Percentiles rank a stretch among this genome's conserved stretches.
These are phyloP conservation scores for Colletotrichum somersetense DNA, from an alignment of 2,329 filamentous ascomycete species.

Conservation along the genomic window DNA sequence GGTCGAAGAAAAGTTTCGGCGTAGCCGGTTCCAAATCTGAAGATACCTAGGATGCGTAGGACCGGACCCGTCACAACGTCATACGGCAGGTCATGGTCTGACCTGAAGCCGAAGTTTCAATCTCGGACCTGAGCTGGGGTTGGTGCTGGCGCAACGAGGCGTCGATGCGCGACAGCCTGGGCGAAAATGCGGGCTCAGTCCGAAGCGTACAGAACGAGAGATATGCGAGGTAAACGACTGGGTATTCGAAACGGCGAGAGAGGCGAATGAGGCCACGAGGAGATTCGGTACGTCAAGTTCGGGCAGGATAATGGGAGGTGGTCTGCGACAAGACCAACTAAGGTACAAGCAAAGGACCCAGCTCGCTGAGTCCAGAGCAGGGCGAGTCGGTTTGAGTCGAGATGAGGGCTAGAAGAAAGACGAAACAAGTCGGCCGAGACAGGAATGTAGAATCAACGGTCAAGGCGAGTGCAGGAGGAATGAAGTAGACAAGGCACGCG, in stretches of 20 bases:
- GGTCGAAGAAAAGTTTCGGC: not conserved
- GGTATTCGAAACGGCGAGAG: not conserved
- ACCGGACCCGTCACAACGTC: conserved; percentile 33
- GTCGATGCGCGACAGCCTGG: not conserved
- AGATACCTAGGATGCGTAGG: conserved; percentile 17
- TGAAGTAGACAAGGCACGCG: conserved; percentile 18
- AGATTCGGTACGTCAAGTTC: not conserved
- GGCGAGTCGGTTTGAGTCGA: not conserved
- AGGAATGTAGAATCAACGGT: conserved; percentile 15
- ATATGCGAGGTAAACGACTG: not conserved
- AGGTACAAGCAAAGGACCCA: not conserved
- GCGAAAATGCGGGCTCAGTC: not conserved
- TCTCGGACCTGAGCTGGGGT: not conserved
- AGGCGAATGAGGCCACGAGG: not conserved
- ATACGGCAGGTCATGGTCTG: conserved; percentile 34
- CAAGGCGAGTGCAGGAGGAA: conserved; percentile 14
- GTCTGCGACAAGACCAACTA: not conserved
- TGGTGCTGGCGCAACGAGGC: not conserved
- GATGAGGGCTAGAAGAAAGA: not conserved
- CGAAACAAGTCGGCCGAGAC: conserved; percentile 22
- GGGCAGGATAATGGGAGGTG: not conserved
- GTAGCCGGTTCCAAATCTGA: not conserved
- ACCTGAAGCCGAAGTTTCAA: conserved; percentile 13
- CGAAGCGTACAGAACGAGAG: not conserved
- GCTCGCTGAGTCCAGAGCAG: not conserved